A percentile compares a stretch with the other conserved stretches of the same genome.
These are phyloP conservation scores for Chytriomyces sp. DNA, from an alignment of 192 early-diverging fungal species.

Conservation along the genomic window DNA sequence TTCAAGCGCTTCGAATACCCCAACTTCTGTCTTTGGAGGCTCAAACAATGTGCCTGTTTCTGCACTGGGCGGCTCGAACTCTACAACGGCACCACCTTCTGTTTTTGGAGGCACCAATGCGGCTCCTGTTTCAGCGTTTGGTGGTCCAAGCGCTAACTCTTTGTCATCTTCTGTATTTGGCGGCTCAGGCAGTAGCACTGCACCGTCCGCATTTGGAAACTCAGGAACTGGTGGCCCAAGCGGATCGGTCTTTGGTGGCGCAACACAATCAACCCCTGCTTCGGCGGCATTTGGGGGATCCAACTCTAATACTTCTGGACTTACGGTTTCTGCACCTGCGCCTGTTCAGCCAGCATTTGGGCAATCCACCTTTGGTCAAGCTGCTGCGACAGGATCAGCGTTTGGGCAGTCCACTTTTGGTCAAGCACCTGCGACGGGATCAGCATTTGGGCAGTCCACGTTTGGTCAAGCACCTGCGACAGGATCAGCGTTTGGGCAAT, in stretches of 20 bases:
- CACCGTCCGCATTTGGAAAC: not conserved
- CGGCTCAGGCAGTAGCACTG: not conserved
- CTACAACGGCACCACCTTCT: not conserved
- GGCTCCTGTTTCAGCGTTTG: not conserved
- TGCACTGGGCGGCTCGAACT: no score
- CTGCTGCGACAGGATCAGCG: not conserved
- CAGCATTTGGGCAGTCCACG: constrained; percentile 1
- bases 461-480: constrained; percentile 1
- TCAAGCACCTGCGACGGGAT: not conserved
- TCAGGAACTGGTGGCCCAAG: no score
- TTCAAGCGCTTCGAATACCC: no score
- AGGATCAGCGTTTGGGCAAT: constrained; percentile 22
- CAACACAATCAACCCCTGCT: not conserved
- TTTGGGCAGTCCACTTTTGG: constrained; percentile 28
- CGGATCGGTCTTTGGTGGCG: constrained; percentile 6
- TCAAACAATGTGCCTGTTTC: no score
- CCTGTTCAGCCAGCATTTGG: constrained; percentile 22
- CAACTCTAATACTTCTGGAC: not conserved
- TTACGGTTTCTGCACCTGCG: not conserved
- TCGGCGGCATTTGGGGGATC: not conserved
- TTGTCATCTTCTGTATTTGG: not conserved
- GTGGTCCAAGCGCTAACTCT: not conserved
- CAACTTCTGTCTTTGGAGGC: no score
- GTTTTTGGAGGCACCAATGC: not conserved
- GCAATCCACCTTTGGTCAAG: constrained; percentile 17